Evolutionary conservation across 225 moss, liverwort and hornwort genomes (phyloP), one percentile per base, ranked within the genome.

Genomic region (Lunularia cruciata): DNA sequence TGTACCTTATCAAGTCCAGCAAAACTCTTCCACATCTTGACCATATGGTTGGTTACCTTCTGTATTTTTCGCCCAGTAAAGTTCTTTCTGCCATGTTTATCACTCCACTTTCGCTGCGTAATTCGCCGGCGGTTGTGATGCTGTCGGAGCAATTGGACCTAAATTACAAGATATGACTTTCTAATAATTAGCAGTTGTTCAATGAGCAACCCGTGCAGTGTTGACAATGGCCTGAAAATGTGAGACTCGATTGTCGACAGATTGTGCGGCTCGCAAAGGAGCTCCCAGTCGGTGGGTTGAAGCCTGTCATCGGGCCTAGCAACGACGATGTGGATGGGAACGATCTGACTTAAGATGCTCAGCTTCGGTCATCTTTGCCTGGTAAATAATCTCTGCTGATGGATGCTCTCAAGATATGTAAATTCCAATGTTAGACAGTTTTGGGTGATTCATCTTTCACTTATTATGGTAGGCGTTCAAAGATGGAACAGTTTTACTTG

Each of bases 211-310:
- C 1, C 38, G 10, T 20, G 5, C 20, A 39, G 23, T 0, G 26
- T 28, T 0, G 18, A 9, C 18, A 47, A n/a, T 19, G 5, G n/a
- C 26, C 65, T 68, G 68, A 68, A 15, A 20, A 22, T 20, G 9
- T 26, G 22, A 34, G 7, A 19, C 6, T 65, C 59, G 5, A 45
- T 3, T 0, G 39, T 39, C 68, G 66, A 63, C 80, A 94, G 89
- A 87, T 98, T 79, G 82, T 98, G 37, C 83, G 90, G 77, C 81
- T 98, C 47, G 90, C 90, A 25, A 90, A 92, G 68, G 86, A 86
- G 68, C 76, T 96, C 72, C 92, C 90, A 0, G 82, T 74, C 27
- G 86, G 87, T 73, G 77, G 81, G 22, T 55, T 88, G 30, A 76
- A 63, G 48, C 6, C 63, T 52, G 73, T 45, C 36, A 61, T 69